Evolutionary conservation across 495 filamentous ascomycete genomes (phyloP).

Genomic region (Choiromyces venosus): DNA sequence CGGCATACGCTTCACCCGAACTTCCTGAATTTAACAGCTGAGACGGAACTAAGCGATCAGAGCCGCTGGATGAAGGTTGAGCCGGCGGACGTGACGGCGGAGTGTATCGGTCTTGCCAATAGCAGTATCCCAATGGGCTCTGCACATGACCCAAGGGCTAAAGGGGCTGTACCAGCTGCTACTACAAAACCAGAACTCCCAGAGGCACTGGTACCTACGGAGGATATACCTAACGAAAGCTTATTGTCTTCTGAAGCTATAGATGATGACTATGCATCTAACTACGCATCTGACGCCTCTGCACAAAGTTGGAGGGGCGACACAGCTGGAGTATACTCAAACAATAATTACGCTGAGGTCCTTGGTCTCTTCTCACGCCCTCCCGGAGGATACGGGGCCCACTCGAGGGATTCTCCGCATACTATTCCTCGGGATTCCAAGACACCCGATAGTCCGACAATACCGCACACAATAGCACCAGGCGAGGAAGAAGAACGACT

Average conservation of each 20-base stretch:
- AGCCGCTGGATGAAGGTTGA: slow-evolving; percentile 68
- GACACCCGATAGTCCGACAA: slow-evolving; percentile 53
- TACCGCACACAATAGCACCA: slow-evolving; percentile 48
- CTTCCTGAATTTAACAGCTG: slow-evolving; percentile 63
- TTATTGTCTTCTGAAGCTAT: slow-evolving; percentile 42
- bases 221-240: slow-evolving; percentile 44
- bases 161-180: slow-evolving; percentile 41
- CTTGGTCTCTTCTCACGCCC: slow-evolving; percentile 25
- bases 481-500: slow-evolving; percentile 50
- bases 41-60: slow-evolving; percentile 64
- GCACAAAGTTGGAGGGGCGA: slow-evolving; percentile 25
- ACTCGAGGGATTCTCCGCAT: slow-evolving; percentile 44
- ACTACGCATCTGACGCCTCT: slow-evolving; percentile 35
- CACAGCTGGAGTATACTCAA: slow-evolving; percentile 16
- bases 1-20: slow-evolving; percentile 67
- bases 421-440: slow-evolving; percentile 43
- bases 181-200: slow-evolving; percentile 40
- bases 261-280: slow-evolving; percentile 34
- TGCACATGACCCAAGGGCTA: slow-evolving; percentile 41
- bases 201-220: slow-evolving; percentile 39
- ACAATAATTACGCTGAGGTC: slow-evolving; percentile 22
- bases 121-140: slow-evolving; percentile 39
- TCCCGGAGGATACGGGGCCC: slow-evolving; percentile 14
- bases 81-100: slow-evolving; percentile 62
- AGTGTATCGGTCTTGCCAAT: slow-evolving; percentile 56